Evolutionary conservation across 257 asterid species (phyloP).

Genomic region (Gynochthodes officinalis): DNA sequence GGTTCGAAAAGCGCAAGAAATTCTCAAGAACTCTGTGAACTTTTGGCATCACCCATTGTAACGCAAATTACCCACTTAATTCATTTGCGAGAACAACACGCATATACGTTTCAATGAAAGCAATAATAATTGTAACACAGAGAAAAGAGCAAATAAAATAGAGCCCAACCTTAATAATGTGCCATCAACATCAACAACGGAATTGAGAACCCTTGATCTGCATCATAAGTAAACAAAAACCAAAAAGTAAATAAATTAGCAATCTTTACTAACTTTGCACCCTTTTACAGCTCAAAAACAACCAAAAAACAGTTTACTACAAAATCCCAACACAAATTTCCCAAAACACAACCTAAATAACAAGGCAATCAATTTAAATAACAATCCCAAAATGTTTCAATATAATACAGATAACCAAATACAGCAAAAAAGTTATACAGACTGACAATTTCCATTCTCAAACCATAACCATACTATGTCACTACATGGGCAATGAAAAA

Average conservation of each 20-base stretch:
- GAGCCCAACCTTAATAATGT: conserved; percentile 49
- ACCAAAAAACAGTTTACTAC: background rate
- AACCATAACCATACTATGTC: background rate
- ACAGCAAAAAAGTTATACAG: no score
- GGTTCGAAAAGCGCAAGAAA: background rate
- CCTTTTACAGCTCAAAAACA: background rate
- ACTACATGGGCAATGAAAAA: background rate
- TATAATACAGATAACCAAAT: no score
- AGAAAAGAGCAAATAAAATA: background rate
- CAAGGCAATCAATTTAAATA: background rate
- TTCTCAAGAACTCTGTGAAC: background rate
- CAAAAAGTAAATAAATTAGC: background rate
- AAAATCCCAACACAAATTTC: background rate
- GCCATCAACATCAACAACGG: conserved; percentile 40
- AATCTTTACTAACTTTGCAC: background rate
- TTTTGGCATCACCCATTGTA: background rate
- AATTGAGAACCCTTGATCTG: conserved; percentile 49
- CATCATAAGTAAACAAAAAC: conserved; percentile 23
- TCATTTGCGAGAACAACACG: background rate
- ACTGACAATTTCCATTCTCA: background rate
- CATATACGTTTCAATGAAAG: background rate
- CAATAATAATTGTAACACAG: background rate
- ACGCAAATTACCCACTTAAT: background rate
- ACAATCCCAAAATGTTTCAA: background rate
- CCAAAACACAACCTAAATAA: background rate